These are phyloP conservation scores for Areca catechu DNA, from an alignment of 176 grass and related monocot species.

Conservation along the genomic window DNA sequence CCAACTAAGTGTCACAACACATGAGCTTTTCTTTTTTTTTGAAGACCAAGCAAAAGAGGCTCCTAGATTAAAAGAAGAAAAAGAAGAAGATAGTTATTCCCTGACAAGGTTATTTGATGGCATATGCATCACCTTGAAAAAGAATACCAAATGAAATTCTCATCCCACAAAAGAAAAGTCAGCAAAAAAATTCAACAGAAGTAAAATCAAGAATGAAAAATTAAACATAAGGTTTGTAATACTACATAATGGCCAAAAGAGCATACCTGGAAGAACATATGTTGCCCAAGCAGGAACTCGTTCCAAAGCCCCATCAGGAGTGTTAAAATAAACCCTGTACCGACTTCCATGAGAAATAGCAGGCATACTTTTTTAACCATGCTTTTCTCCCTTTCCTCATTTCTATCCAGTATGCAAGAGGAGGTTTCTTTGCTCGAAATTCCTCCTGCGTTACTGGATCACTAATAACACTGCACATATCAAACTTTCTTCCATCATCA, in stretches of 20 bases:
- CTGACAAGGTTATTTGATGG: too few relatives aligned
- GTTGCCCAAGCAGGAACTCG: slow-evolving; percentile 90
- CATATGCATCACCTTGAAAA: too few relatives aligned
- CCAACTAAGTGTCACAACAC: too few relatives aligned
- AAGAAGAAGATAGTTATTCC: too few relatives aligned
- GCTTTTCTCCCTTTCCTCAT: slow-evolving; percentile 76
- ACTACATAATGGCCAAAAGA: background rate
- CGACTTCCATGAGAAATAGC: slow-evolving; percentile 65
- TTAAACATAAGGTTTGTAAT: too few relatives aligned
- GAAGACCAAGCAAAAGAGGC: too few relatives aligned
- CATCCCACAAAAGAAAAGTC: too few relatives aligned
- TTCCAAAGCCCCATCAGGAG: slow-evolving; percentile 85
- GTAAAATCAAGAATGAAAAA: too few relatives aligned
- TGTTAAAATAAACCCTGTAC: slow-evolving; percentile 96
- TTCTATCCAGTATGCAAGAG: slow-evolving; percentile 87
- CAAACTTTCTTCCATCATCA: slow-evolving; percentile 54
- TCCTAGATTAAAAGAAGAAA: too few relatives aligned
- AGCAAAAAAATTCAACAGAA: too few relatives aligned
- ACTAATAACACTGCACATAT: slow-evolving; percentile 46
- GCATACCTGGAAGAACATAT: slow-evolving; percentile 79
- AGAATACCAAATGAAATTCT: too few relatives aligned
- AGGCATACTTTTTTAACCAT: slow-evolving; percentile 83
- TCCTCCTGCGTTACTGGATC: slow-evolving; percentile 69
- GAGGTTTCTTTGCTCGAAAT: slow-evolving; percentile 67
- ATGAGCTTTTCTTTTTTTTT: too few relatives aligned